Evolutionary conservation across 2,329 filamentous ascomycete genomes (phyloP).

Genomic region (Metarhizium sp.): DNA sequence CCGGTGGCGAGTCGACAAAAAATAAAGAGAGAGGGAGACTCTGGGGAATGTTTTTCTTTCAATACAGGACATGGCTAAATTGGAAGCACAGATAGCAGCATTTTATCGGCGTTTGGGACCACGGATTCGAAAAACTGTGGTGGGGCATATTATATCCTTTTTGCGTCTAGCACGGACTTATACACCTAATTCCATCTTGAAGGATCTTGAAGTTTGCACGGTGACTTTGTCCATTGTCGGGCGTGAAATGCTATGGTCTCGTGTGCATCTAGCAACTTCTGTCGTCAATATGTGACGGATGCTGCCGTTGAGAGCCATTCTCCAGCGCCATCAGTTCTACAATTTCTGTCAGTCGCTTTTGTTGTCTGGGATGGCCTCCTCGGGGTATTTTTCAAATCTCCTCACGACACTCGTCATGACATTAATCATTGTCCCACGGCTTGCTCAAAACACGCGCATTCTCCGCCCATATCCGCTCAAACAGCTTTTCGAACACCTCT

Average conservation of each 20-base stretch:
- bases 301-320: background rate
- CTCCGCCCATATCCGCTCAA: slow-evolving; percentile 42
- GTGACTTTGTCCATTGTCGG: too few species aligned
- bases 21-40: background rate
- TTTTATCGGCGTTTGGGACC: background rate
- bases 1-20: background rate
- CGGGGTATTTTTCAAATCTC: too few species aligned
- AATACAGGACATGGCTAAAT: background rate
- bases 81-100: background rate
- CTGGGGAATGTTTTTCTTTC: background rate
- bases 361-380: too few species aligned
- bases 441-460: background rate
- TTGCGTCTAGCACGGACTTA: background rate
- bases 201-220: too few species aligned
- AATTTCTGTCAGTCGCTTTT: too few species aligned
- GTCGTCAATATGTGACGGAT: background rate
- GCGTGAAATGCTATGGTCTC: too few species aligned
- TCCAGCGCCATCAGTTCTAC: background rate
- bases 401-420: background rate
- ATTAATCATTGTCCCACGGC: background rate
- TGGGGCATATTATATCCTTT: background rate
- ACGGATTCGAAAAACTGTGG: background rate
- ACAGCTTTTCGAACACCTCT: slow-evolving; percentile 49
- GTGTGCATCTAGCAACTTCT: background rate
- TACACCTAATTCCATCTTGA: background rate